Conservation (phyloP, 176 grass and related monocot genomes). For the Musa troglodytarum region DNA sequence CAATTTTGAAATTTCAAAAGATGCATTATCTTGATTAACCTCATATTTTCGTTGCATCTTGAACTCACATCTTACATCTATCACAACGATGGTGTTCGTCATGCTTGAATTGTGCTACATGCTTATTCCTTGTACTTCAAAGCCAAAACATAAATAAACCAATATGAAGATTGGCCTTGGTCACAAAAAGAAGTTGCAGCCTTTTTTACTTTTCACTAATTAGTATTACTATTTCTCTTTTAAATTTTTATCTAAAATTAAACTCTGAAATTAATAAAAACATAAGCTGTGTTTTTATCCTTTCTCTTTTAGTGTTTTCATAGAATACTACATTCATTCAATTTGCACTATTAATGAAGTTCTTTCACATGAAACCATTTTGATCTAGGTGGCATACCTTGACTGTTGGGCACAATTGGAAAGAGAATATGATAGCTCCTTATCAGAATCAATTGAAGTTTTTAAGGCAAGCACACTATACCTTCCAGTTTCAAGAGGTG, state of each 20-base stretch:
- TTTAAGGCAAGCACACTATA: slow-evolving; percentile 82
- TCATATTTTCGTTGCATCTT: background rate
- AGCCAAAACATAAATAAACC: background rate
- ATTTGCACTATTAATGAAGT: no score
- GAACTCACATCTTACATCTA: background rate
- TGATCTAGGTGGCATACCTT: slow-evolving; percentile 54
- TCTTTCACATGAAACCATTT: background rate
- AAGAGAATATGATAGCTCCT: slow-evolving; percentile 47
- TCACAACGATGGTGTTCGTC: background rate
- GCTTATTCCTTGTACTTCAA: background rate
- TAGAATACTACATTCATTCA: background rate
- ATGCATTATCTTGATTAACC: background rate
- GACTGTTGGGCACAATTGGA: slow-evolving; percentile 59
- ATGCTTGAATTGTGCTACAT: background rate
- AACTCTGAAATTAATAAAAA: no score
- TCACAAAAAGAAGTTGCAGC: background rate
- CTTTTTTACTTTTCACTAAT: background rate
- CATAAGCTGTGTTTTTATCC: background rate
- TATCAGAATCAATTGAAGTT: slow-evolving; percentile 55
- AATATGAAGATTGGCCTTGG: background rate
- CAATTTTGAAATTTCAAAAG: background rate
- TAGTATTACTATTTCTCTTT: background rate
- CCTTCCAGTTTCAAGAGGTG: slow-evolving; percentile 54
- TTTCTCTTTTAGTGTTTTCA: background rate
- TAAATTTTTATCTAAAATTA: background rate